Percentiles rank a stretch among this genome's conserved stretches.
Evolutionary conservation across 129 eudicot species (phyloP).

Genomic region (Scalesia atractyloides): DNA sequence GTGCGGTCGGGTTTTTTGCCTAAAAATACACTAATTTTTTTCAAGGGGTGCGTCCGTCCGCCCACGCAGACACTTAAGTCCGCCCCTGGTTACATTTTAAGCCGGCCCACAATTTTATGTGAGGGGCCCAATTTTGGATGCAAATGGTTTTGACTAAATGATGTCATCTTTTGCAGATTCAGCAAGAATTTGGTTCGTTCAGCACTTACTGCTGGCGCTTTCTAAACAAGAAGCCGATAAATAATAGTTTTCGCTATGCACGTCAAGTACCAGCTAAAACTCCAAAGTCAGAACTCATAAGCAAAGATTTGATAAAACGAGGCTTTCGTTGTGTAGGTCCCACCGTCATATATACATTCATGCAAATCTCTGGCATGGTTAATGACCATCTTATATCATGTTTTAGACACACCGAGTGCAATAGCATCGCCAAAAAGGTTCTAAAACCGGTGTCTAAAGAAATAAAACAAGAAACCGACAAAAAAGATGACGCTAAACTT

Average conservation of each 20-base stretch:
- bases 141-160: constrained; percentile 7
- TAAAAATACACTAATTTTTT: too few relatives aligned
- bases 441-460: constrained; percentile 19
- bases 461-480: constrained; percentile 19
- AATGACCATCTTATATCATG: constrained; percentile 80
- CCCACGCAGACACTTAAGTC: too few relatives aligned
- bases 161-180: constrained; percentile 48
- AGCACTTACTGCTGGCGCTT: constrained; percentile 66
- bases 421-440: constrained; percentile 17
- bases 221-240: constrained; percentile 58
- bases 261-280: constrained; percentile 79
- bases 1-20: too few relatives aligned
- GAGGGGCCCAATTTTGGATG: too few relatives aligned
- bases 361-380: constrained; percentile 83
- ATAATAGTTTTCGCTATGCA: constrained; percentile 54
- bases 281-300: constrained; percentile 75
- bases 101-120: constrained; percentile 1
- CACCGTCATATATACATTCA: constrained; percentile 71
- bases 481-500: constrained; percentile 17
- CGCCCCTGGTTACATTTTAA: not conserved
- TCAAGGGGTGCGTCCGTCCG: too few relatives aligned
- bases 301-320: constrained; percentile 77
- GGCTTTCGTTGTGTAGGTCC: constrained; percentile 88
- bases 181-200: constrained; percentile 82
- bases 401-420: constrained; percentile 70